phyloP scores from a whole-genome alignment of 108 stramenopile genomes.

The Nitzschia putrida region DNA sequence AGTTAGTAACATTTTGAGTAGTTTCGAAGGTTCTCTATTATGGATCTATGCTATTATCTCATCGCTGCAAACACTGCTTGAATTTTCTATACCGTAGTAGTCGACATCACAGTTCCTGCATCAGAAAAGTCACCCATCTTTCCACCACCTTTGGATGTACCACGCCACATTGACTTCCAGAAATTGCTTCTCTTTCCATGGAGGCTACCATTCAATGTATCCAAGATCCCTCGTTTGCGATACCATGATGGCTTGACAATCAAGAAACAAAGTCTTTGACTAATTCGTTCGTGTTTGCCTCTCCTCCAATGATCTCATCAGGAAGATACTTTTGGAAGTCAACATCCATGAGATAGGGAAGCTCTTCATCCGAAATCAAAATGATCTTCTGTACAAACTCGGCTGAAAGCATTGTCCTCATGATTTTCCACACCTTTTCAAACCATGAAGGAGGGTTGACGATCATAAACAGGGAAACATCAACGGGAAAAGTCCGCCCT shows the following conservation, averaged over 20 bases:
- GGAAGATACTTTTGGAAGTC: slow-evolving; percentile 39
- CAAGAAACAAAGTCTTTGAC: slow-evolving; percentile 44
- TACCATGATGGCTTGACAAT: slow-evolving; percentile 42
- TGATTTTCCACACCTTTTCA: slow-evolving; percentile 41
- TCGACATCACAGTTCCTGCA: no score
- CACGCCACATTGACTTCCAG: neutral
- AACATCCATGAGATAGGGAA: slow-evolving; percentile 18
- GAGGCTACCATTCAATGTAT: no score
- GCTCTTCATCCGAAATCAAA: slow-evolving; percentile 35
- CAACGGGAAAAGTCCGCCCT: slow-evolving; percentile 42
- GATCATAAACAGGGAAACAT: slow-evolving; percentile 52
- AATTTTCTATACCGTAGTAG: no score
- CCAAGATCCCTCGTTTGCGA: no score
- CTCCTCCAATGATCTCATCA: slow-evolving; percentile 38
- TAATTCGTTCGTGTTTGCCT: slow-evolving; percentile 27
- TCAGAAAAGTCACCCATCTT: no score
- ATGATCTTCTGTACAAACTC: slow-evolving; percentile 50
- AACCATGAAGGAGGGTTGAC: slow-evolving; percentile 61
- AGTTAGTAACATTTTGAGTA: no score
- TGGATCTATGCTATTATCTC: no score
- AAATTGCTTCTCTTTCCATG: slow-evolving; percentile 29
- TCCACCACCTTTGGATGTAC: no score
- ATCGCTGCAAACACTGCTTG: no score
- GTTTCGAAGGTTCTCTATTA: no score
- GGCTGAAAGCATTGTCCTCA: slow-evolving; percentile 45